Evolutionary conservation across 768 basidiomycete genomes (phyloP).

Genomic region (Boletus subparvulus): DNA sequence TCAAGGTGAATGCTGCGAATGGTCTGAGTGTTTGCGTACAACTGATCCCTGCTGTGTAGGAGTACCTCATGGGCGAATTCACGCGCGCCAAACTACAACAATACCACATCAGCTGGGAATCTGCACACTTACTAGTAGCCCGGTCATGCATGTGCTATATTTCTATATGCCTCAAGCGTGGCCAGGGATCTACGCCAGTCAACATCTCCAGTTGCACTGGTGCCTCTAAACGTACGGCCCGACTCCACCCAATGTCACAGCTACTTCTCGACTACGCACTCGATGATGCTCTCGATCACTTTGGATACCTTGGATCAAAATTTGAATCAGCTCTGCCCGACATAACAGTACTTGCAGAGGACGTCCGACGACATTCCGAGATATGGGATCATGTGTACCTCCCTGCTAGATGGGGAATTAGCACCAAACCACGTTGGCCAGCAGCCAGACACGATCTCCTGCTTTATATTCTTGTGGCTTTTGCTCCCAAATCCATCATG

Average conservation of each 20-base stretch:
- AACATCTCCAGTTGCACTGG: background rate
- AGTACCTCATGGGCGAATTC: background rate
- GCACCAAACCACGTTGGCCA: background rate
- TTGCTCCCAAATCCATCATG: background rate
- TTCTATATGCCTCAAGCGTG: background rate
- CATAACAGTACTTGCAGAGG: background rate
- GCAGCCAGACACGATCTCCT: background rate
- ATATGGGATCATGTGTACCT: background rate
- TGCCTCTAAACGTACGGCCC: background rate
- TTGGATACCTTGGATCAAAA: background rate
- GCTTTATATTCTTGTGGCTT: conserved; percentile 1
- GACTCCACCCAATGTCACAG: background rate
- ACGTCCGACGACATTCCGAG: background rate
- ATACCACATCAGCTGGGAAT: background rate
- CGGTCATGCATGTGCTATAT: conserved; percentile 4
- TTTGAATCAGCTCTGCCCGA: background rate
- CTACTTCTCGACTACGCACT: conserved; percentile 1
- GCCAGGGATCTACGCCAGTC: background rate
- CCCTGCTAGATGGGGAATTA: background rate
- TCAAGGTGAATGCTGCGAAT: background rate
- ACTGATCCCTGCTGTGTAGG: background rate
- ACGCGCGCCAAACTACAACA: background rate
- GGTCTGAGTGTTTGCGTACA: background rate
- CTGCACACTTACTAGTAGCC: background rate
- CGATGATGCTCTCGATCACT: background rate